Conservation (phyloP, 164 flowering plant genomes). For the Nymphaea thermarum region DNA sequence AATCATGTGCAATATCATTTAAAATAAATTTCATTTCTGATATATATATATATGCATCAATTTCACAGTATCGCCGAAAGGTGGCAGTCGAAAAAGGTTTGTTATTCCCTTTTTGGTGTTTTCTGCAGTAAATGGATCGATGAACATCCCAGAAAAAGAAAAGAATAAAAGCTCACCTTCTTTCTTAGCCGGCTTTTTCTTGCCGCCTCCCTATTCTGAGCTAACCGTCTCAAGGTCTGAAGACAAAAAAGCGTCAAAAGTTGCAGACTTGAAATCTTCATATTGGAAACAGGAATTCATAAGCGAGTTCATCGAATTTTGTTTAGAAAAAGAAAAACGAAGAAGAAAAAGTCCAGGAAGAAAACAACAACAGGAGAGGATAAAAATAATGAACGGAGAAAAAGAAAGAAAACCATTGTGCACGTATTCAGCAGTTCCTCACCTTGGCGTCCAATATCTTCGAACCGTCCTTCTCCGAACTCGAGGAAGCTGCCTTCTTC, state of each 20-base stretch:
- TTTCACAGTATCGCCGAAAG: not conserved
- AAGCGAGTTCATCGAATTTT: not conserved
- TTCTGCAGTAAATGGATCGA: not conserved
- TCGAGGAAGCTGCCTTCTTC: conserved; percentile 43
- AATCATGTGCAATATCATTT: not conserved
- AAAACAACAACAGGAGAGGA: no score
- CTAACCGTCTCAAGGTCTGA: conserved; percentile 88
- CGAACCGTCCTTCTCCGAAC: conserved; percentile 38
- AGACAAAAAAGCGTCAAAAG: conserved; percentile 1
- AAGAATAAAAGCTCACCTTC: conserved; percentile 37
- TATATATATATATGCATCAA: no score
- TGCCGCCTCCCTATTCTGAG: conserved; percentile 99
- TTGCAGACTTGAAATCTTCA: conserved; percentile 1
- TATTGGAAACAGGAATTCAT: not conserved
- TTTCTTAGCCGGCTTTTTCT: conserved; percentile 87
- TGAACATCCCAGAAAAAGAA: not conserved
- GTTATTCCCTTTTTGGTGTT: not conserved
- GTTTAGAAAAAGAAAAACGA: no score
- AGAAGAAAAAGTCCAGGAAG: no score
- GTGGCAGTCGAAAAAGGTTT: not conserved
- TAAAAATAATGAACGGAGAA: not conserved
- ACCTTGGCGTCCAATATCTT: conserved; percentile 75
- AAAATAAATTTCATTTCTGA: no score
- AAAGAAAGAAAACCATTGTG: not conserved
- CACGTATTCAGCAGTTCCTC: not conserved